A percentile compares a stretch with the other conserved stretches of the same genome.
Conservation (phyloP, 2,329 filamentous ascomycete genomes). For the Trichoderma simmonsii region DNA sequence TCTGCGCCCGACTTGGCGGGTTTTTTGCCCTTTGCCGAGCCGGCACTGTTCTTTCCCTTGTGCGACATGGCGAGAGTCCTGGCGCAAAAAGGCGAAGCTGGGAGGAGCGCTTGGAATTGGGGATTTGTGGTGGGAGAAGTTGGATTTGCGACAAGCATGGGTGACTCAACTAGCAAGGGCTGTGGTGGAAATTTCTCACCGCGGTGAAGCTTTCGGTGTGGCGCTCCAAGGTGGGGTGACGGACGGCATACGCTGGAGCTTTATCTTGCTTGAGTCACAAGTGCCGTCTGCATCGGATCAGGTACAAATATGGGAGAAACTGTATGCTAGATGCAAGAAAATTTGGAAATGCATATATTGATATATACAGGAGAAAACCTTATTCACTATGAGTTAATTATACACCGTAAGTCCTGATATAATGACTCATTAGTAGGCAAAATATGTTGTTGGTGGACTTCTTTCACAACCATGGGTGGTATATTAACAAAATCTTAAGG, state of each 20-base stretch:
- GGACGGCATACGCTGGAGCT: neutral
- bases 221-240: neutral
- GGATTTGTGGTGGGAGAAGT: conserved; percentile 7
- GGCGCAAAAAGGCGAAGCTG: neutral
- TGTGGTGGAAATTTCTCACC: conserved; percentile 29
- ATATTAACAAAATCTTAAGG: neutral
- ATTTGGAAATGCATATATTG: neutral
- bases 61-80: conserved; percentile 41
- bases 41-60: conserved; percentile 40
- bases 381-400: neutral
- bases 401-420: neutral
- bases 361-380: no score
- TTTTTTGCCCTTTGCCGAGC: conserved; percentile 51
- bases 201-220: conserved; percentile 25
- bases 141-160: conserved; percentile 24
- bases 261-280: neutral
- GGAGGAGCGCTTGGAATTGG: conserved; percentile 21
- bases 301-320: neutral
- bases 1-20: conserved; percentile 49
- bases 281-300: neutral
- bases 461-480: neutral
- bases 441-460: neutral
- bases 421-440: neutral
- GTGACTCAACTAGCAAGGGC: conserved; percentile 31
- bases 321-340: neutral